A percentile compares a stretch with the other conserved stretches of the same genome.
These are phyloP conservation scores for Yamadazyma sp. DNA, from an alignment of 1,139 yeast species.

Conservation along the genomic window DNA sequence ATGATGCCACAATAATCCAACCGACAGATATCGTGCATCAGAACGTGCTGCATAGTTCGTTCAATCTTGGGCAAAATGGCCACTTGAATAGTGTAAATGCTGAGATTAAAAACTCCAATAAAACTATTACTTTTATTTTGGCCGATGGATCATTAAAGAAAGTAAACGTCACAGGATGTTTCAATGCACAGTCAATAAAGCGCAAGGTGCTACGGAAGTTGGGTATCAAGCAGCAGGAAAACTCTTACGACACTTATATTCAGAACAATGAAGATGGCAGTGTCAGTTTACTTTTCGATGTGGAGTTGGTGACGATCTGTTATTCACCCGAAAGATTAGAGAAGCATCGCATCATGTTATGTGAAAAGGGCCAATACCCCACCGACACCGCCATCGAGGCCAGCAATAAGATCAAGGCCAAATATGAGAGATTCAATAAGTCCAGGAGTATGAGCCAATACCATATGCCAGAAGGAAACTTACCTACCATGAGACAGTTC, in stretches of 20 bases:
- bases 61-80: constrained; percentile 6
- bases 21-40: constrained; percentile 10
- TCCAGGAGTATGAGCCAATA: constrained; percentile 21
- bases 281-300: constrained; percentile 64
- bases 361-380: constrained; percentile 64
- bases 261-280: constrained; percentile 21
- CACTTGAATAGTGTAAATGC: constrained; percentile 4
- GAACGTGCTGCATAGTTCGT: constrained; percentile 4
- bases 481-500: constrained; percentile 49
- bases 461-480: constrained; percentile 24
- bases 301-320: constrained; percentile 79
- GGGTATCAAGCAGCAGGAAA: constrained; percentile 44
- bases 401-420: constrained; percentile 45
- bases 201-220: constrained; percentile 64
- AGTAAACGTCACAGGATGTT: constrained; percentile 77
- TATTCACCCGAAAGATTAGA: constrained; percentile 73
- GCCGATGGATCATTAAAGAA: constrained; percentile 75
- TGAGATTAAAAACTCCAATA: constrained; percentile 36
- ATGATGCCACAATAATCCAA: constrained; percentile 18
- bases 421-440: constrained; percentile 32
- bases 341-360: constrained; percentile 70
- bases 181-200: constrained; percentile 77
- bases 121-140: constrained; percentile 62
- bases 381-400: constrained; percentile 62
- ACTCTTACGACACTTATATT: constrained; percentile 44